Evolutionary conservation across 2,329 filamentous ascomycete genomes (phyloP).

Genomic region (Fusarium sp.): DNA sequence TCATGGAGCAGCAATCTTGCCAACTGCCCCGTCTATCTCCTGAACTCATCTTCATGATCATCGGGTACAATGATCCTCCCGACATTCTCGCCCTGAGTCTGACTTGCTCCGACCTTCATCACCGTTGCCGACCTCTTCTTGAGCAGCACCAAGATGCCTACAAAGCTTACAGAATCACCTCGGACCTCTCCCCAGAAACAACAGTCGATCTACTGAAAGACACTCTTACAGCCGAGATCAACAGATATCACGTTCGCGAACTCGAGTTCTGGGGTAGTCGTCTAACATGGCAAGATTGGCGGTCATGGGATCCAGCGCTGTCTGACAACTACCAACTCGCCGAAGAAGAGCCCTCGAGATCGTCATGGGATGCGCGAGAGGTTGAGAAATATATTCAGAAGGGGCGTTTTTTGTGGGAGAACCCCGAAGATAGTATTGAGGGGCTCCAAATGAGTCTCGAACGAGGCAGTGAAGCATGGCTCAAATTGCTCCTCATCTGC

Average conservation of each 20-base stretch:
- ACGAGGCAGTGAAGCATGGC: conserved; percentile 17
- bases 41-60: conserved; percentile 18
- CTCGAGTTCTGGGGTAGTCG: conserved; percentile 36
- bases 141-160: conserved; percentile 10
- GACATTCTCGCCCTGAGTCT: conserved; percentile 12
- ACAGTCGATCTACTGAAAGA: neutral
- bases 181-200: conserved; percentile 4
- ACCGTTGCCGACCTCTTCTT: neutral
- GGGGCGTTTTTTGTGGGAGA: neutral
- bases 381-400: neutral
- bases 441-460: neutral
- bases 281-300: conserved; percentile 22
- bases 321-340: neutral
- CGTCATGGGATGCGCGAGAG: neutral
- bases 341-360: neutral
- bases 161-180: neutral
- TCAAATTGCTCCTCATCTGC: conserved; percentile 31
- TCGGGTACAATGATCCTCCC: neutral
- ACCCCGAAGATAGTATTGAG: neutral
- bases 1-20: neutral
- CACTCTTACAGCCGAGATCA: neutral
- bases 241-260: conserved; percentile 29
- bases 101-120: conserved; percentile 19
- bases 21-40: neutral
- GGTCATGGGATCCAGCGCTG: neutral